Conservation (phyloP, 169 alveolate genomes). For the Cryptosporidium bovis region DNA sequence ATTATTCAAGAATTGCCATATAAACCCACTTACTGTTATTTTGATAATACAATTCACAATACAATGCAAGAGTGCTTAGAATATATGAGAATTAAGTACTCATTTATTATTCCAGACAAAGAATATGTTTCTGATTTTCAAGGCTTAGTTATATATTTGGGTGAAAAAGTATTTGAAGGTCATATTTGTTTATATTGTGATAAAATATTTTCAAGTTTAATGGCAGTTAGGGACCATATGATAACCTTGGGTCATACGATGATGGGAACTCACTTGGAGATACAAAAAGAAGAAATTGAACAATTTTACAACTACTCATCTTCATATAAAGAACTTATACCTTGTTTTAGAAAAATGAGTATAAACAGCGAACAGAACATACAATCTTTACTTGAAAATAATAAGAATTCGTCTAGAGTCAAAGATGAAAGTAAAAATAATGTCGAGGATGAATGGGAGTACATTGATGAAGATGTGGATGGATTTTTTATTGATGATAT, state of each 20-base stretch:
- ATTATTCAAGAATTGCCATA: slow-evolving; percentile 38
- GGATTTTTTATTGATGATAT: slow-evolving; percentile 38
- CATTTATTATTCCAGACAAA: slow-evolving; percentile 80
- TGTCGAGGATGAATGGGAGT: slow-evolving; percentile 83
- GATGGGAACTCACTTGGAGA: slow-evolving; percentile 64
- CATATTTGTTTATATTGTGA: slow-evolving; percentile 81
- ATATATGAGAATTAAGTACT: slow-evolving; percentile 78
- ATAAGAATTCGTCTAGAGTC: no score
- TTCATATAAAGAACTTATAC: slow-evolving; percentile 51
- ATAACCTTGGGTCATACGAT: slow-evolving; percentile 79
- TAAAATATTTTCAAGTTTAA: slow-evolving; percentile 74
- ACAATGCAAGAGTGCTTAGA: slow-evolving; percentile 77
- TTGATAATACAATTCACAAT: slow-evolving; percentile 77
- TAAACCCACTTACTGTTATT: slow-evolving; percentile 76
- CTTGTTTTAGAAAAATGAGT: slow-evolving; percentile 31
- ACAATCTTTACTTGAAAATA: no score
- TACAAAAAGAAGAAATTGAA: slow-evolving; percentile 61
- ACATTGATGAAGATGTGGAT: slow-evolving; percentile 71
- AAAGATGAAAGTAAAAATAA: slow-evolving; percentile 4
- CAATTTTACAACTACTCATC: slow-evolving; percentile 35
- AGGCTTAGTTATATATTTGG: slow-evolving; percentile 78
- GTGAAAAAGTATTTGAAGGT: slow-evolving; percentile 78
- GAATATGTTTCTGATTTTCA: slow-evolving; percentile 78
- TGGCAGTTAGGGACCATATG: slow-evolving; percentile 84
- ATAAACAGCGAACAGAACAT: background rate